Conservation (phyloP, 139 green algal genomes). For the Microglena sp. region DNA sequence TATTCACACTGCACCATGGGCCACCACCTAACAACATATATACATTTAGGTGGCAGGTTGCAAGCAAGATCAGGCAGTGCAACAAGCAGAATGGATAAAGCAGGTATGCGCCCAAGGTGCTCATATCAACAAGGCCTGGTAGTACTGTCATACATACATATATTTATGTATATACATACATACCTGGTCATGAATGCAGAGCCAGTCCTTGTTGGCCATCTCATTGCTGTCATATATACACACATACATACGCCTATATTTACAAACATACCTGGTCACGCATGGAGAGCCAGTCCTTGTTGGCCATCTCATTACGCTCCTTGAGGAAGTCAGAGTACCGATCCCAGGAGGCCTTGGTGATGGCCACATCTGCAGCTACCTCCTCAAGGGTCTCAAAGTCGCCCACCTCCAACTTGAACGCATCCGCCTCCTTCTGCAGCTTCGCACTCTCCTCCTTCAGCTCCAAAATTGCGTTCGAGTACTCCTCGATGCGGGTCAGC, state of each 20-base stretch:
- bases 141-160: background rate
- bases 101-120: too few species aligned
- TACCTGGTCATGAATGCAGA: slow-evolving; percentile 56
- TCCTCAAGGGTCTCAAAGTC: slow-evolving; percentile 47
- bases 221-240: slow-evolving; percentile 38
- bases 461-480: slow-evolving; percentile 29
- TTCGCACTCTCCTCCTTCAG: slow-evolving; percentile 40
- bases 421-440: slow-evolving; percentile 50
- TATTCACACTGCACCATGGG: too few species aligned
- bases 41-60: too few species aligned
- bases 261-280: slow-evolving; percentile 31
- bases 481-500: slow-evolving; percentile 56
- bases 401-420: slow-evolving; percentile 46
- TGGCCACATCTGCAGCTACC: slow-evolving; percentile 40
- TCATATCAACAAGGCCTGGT: slow-evolving; percentile 2
- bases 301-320: slow-evolving; percentile 21
- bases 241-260: background rate
- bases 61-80: too few species aligned
- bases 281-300: slow-evolving; percentile 61
- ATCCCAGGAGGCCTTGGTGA: slow-evolving; percentile 41
- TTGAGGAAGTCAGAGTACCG: slow-evolving; percentile 4
- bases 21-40: too few species aligned
- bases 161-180: background rate
- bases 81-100: too few species aligned
- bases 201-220: slow-evolving; percentile 55